Evolutionary conservation across 495 filamentous ascomycete genomes (phyloP).

Genomic region (Trichoderma orchidacearum): DNA sequence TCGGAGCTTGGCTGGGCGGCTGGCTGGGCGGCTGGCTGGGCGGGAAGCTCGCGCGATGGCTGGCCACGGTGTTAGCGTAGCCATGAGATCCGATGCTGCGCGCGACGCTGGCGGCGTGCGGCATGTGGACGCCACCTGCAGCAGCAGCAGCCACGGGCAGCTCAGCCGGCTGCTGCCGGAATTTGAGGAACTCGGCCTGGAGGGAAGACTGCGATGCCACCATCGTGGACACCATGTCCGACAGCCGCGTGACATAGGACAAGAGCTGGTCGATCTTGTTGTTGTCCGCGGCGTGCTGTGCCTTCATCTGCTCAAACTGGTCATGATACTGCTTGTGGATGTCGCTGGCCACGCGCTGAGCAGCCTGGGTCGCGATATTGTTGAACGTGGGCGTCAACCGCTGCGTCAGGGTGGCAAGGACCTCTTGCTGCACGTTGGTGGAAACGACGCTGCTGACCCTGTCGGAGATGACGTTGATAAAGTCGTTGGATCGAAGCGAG

Average conservation of each 20-base stretch:
- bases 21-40: not conserved
- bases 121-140: not conserved
- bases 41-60: not conserved
- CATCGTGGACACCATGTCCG: conserved; percentile 60
- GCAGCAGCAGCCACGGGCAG: conserved; percentile 1
- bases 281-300: conserved; percentile 54
- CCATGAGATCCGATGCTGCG: not conserved
- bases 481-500: conserved; percentile 54
- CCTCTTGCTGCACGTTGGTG: conserved; percentile 50
- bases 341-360: conserved; percentile 45
- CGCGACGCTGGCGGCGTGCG: not conserved
- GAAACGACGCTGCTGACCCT: conserved; percentile 50
- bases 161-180: conserved; percentile 25
- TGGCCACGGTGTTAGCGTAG: not conserved
- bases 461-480: conserved; percentile 58
- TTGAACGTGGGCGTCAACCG: conserved; percentile 53
- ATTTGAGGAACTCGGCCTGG: conserved; percentile 43
- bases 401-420: conserved; percentile 46
- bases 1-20: not conserved
- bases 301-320: conserved; percentile 51
- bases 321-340: conserved; percentile 50
- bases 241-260: conserved; percentile 52
- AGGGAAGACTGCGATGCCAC: conserved; percentile 48
- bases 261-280: conserved; percentile 77
- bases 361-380: conserved; percentile 33